These are phyloP conservation scores for Pisolithus marmoratus DNA, from an alignment of 768 basidiomycete genomes.

Conservation along the genomic window DNA sequence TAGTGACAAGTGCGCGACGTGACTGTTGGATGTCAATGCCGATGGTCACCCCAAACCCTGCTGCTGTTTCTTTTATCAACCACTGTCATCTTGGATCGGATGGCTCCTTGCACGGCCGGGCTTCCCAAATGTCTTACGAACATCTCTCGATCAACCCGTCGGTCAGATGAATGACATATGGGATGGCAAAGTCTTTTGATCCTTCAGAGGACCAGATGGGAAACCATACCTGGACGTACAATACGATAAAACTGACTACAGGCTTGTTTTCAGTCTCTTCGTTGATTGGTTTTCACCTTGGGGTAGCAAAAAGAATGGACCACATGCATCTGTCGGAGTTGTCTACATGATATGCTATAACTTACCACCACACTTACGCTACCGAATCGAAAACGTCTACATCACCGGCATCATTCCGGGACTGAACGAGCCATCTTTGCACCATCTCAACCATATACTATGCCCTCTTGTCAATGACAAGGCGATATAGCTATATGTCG, in stretches of 20 bases:
- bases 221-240: conserved; percentile 13
- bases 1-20: conserved; percentile 7
- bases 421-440: conserved; percentile 21
- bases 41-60: no score
- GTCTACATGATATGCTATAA: conserved; percentile 34
- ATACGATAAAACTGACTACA: conserved; percentile 9
- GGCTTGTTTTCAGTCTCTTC: conserved; percentile 26
- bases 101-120: conserved; percentile 20
- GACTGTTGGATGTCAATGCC: not conserved
- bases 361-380: conserved; percentile 15
- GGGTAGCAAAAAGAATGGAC: conserved; percentile 28
- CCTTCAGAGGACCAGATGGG: conserved; percentile 24
- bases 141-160: not conserved
- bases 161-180: conserved; percentile 18
- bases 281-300: conserved; percentile 35
- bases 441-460: conserved; percentile 34
- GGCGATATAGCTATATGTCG: no score
- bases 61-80: conserved; percentile 20
- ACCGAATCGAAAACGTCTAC: conserved; percentile 32
- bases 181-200: conserved; percentile 17
- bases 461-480: conserved; percentile 32
- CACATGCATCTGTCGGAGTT: conserved; percentile 16
- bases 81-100: conserved; percentile 22
- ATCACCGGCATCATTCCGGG: conserved; percentile 15
- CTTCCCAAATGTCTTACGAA: conserved; percentile 5